Percentiles rank a stretch among this genome's conserved stretches.
Evolutionary conservation across 768 basidiomycete genomes (phyloP).

Genomic region (Suillus paluster): DNA sequence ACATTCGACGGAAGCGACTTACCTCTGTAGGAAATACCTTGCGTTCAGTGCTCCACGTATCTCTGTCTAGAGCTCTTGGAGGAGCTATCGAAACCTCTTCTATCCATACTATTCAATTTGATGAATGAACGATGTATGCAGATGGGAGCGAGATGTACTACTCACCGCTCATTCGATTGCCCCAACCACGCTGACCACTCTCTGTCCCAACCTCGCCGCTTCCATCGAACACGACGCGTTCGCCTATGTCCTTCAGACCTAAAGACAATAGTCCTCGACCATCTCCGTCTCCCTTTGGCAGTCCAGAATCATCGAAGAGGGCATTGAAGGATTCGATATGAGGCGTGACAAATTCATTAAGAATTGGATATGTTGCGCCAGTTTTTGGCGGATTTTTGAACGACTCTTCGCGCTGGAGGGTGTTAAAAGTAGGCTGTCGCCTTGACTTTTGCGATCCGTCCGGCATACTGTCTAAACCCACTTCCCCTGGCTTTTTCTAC

Average conservation of each 20-base stretch:
- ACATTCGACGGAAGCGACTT: conserved; percentile 16
- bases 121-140: conserved; percentile 13
- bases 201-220: conserved; percentile 56
- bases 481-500: conserved; percentile 5
- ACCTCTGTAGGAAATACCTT: conserved; percentile 92
- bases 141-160: conserved; percentile 23
- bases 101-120: conserved; percentile 76
- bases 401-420: conserved; percentile 74
- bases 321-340: conserved; percentile 98
- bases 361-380: conserved; percentile 72
- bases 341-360: conserved; percentile 92
- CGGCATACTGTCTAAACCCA: conserved; percentile 47
- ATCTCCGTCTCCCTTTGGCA: conserved; percentile 73
- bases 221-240: conserved; percentile 93
- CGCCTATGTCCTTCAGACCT: conserved; percentile 82
- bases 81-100: conserved; percentile 81
- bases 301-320: conserved; percentile 91
- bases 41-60: conserved; percentile 72
- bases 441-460: conserved; percentile 46
- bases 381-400: conserved; percentile 78
- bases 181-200: conserved; percentile 62
- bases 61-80: conserved; percentile 88
- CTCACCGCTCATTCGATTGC: conserved; percentile 86
- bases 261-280: conserved; percentile 80
- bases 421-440: conserved; percentile 71